Percentiles rank a stretch among this genome's conserved stretches.
Evolutionary conservation across 371 early-diverging fungal species (phyloP).

Genomic region (Blakeslea trispora): DNA sequence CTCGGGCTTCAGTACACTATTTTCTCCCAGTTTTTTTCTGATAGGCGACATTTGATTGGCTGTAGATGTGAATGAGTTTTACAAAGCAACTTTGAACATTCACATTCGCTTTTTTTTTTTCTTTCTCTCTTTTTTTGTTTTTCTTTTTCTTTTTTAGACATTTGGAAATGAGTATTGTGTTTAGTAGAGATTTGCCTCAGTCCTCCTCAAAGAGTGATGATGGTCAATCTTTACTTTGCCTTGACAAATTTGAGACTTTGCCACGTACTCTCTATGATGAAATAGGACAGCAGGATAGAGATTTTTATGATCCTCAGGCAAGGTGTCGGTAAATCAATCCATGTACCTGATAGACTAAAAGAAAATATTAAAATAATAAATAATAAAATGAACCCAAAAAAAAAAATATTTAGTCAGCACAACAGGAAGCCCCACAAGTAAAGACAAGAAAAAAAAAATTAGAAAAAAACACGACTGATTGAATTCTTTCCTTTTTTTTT

Average conservation of each 20-base stretch:
- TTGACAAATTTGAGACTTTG: conserved; percentile 25
- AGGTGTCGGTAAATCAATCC: conserved; percentile 12
- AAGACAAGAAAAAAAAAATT: too few species aligned
- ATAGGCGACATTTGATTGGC: neutral
- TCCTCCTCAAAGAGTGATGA: conserved; percentile 24
- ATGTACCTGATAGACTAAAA: neutral
- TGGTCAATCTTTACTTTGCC: conserved; percentile 11
- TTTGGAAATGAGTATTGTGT: conserved; percentile 12
- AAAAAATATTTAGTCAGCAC: conserved; percentile 16
- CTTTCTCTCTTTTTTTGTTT: neutral
- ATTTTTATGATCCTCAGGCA: conserved; percentile 9
- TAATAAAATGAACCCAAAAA: neutral
- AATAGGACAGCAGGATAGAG: conserved; percentile 20
- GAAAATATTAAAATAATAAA: neutral
- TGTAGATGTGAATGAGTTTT: neutral
- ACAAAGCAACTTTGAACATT: neutral
- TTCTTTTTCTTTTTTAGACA: conserved; percentile 3
- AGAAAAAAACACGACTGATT: too few species aligned
- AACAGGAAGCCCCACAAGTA: conserved; percentile 4
- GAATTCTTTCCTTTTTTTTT: neutral
- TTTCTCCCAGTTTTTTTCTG: conserved; percentile 11
- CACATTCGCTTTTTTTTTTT: conserved; percentile 9
- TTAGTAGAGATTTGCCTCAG: conserved; percentile 24
- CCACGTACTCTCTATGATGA: conserved; percentile 29
- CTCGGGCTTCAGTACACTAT: conserved; percentile 20